Evolutionary conservation across 169 alveolate genomes (phyloP), one percentile per base, ranked within the genome.

Genomic region (Eimeria sp.): DNA sequence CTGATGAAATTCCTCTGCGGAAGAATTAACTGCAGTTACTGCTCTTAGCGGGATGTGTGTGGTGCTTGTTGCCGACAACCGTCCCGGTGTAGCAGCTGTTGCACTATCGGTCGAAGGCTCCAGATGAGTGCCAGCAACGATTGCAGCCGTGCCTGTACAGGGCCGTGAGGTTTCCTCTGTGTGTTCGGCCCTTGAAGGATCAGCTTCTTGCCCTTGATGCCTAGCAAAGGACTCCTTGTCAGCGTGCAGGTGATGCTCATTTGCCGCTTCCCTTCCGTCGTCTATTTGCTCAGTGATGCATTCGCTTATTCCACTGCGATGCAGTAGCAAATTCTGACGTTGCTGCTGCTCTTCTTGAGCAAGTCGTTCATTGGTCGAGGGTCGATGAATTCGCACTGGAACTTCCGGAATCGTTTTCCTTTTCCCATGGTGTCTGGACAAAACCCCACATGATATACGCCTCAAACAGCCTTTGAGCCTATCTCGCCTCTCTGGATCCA

Each of bases 281-380:
- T 87, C 94, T 63, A 43, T 30, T 45, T 63, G 63, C 49, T 65
- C 83, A 25, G 72, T 87, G 54, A 87, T 63, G 54, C 83, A 87
- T 30, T 87, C 94, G 34, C 82, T 87, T 11, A 67, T 83, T 10
- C 11, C 61, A 65, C 94, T 65, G 88, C 88, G 88, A 16, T 65
- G 83, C 58, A 57, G 51, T 65, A 87, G 51, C 54, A 40, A 43
- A 25, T 63, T 87, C 54, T 61, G 94, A 16, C 94, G 78, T 4
- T 87, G 78, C 47, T 70, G 72, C 83, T 87, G 94, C 18, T 61
- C 63, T 4, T 87, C 78, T 27, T 65, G 67, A 51, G 47, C 63
- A 61, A 65, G 47, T 5, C 72, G 63, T 11, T 87, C 94, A 9
- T 63, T 83, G 47, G 22, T 14, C 5, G 54, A 75, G 11, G 11